Base-by-base conservation (phyloP, 2,329 filamentous ascomycete species). In the Colletotrichum graminicola region DNA sequence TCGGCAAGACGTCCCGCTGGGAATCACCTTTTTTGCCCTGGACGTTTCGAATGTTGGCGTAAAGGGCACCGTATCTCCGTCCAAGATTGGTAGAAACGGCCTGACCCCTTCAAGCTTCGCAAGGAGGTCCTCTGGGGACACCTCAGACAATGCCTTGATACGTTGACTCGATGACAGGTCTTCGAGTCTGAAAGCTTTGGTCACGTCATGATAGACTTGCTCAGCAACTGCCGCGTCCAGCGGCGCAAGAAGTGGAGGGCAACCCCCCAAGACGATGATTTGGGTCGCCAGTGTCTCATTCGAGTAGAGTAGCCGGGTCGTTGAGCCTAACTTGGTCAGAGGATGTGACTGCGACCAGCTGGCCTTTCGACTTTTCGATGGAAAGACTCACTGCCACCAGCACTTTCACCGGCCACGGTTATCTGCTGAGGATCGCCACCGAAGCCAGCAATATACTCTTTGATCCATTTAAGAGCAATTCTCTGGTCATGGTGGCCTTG, bases 341-440 rank as follows among this genome's bases (percentile, higher is more conserved):
- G 32, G 21, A 23, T 21, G 10, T 1, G 6, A 23, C 11, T 6
- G 21, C 5, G 7, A 21, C 5, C 52, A 16, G 5, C 21, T 7
- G 32, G 21, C 21, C 29, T 34, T 34, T 1, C 29, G 18, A 8
- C n/a, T 32, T n/a, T 16, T 14, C 2, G 32, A 8, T 14, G 1
- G 1, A 36, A 36, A 32, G 11, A 74, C 80, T 74, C 77, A 82
- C 84, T 78, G n/a, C 78, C 85, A 41, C 86, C 86, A 7, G 84
- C 84, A 59, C 82, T 85, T 73, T 87, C 82, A 21, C 86, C 86
- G n/a, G 82, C 77, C 8, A 82, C 73, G 0, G 80, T 81, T 32
- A 81, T 75, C 21, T 74, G 73, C 2, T 75, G 62, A 7, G 77
- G 76, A 66, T 82, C 78, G n/a, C 80, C 80, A 4, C 79, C 79